Percentiles rank a stretch among this genome's conserved stretches.
phyloP scores from a whole-genome alignment of 352 stramenopile genomes.

The Elongisporangium prolatum region DNA sequence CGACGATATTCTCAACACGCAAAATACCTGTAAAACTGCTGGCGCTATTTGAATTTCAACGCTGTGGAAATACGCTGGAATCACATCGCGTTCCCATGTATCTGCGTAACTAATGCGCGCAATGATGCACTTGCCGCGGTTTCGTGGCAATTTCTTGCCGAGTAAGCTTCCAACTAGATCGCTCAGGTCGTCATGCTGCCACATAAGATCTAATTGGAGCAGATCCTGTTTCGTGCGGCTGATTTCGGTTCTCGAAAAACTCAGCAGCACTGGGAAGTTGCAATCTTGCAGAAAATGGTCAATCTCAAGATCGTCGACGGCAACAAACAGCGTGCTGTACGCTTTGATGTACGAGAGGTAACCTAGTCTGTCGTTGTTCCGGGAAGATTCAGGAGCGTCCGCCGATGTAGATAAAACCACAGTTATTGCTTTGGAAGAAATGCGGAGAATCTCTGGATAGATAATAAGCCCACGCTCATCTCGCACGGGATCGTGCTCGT shows the following conservation, averaged over 20 bases:
- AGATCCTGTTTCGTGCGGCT: conserved; percentile 18
- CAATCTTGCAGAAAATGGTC: conserved; percentile 69
- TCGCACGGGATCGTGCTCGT: conserved; percentile 45
- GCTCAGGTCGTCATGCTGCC: conserved; percentile 32
- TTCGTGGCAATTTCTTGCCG: conserved; percentile 32
- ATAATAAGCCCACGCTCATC: conserved; percentile 27
- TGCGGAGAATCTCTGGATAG: conserved; percentile 58
- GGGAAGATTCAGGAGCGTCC: conserved; percentile 42
- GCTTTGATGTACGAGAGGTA: conserved; percentile 64
- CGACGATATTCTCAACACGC: not conserved
- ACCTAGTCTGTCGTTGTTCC: conserved; percentile 40
- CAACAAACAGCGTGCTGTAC: conserved; percentile 53
- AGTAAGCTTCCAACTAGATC: conserved; percentile 28
- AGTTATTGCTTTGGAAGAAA: conserved; percentile 25
- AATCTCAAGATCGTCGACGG: conserved; percentile 45
- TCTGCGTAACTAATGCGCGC: conserved; percentile 53
- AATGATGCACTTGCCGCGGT: conserved; percentile 23
- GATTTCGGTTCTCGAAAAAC: conserved; percentile 22
- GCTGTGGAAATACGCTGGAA: conserved; percentile 66
- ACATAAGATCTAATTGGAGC: conserved; percentile 25
- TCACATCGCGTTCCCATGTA: conserved; percentile 30
- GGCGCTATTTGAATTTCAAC: conserved; percentile 55
- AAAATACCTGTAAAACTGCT: conserved; percentile 59
- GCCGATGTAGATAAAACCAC: conserved; percentile 44
- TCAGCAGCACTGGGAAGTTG: conserved; percentile 72